These are phyloP conservation scores for Amphicarpaea edgeworthii DNA, from an alignment of 306 rosid species.

Conservation along the genomic window DNA sequence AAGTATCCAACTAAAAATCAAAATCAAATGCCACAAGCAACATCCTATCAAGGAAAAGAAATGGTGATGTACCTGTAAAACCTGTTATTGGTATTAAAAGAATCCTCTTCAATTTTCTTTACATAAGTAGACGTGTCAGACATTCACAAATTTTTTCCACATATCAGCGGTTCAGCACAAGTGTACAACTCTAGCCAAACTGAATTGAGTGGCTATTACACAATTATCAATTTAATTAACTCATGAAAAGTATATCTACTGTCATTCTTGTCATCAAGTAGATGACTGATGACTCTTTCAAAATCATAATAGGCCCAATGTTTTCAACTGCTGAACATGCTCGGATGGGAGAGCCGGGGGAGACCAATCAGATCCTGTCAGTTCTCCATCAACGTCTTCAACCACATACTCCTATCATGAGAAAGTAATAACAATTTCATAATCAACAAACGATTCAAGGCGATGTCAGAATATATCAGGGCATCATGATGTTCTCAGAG, in stretches of 20 bases:
- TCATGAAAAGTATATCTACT: slow-evolving; percentile 35
- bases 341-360: slow-evolving; percentile 87
- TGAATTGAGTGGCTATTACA: slow-evolving; percentile 44
- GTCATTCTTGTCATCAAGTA: slow-evolving; percentile 47
- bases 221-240: slow-evolving; percentile 39
- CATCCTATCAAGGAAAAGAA: slow-evolving; percentile 13
- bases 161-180: slow-evolving; percentile 41
- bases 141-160: slow-evolving; percentile 48
- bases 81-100: slow-evolving; percentile 44
- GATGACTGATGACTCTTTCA: slow-evolving; percentile 43
- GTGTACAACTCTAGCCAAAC: slow-evolving; percentile 47
- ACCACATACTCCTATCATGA: slow-evolving; percentile 85
- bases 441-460: slow-evolving; percentile 40
- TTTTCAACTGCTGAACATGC: slow-evolving; percentile 92
- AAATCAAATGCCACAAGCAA: slow-evolving; percentile 10
- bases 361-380: slow-evolving; percentile 89
- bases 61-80: slow-evolving; percentile 48
- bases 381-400: slow-evolving; percentile 95
- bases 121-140: slow-evolving; percentile 45
- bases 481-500: background rate
- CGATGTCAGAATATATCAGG: slow-evolving; percentile 2
- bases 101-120: slow-evolving; percentile 48
- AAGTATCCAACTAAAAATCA: slow-evolving; percentile 9
- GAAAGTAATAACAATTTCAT: slow-evolving; percentile 40
- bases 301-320: slow-evolving; percentile 81